Base-by-base conservation (phyloP, 2,329 filamentous ascomycete species). In the Fusarium lyarnte region DNA sequence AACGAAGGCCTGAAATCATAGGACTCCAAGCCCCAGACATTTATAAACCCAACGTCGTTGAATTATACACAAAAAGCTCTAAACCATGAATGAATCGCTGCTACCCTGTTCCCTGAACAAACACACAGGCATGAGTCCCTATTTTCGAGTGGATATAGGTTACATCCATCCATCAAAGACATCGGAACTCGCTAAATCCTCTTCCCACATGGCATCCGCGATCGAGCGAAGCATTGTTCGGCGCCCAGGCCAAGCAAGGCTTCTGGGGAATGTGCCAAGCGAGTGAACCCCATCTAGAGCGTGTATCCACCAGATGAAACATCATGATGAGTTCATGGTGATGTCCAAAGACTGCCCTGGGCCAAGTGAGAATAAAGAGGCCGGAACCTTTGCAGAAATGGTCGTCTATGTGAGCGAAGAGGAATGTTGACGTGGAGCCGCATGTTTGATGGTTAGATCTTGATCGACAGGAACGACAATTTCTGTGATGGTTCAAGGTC, bases 161-260 rank as follows among this genome's bases (percentile, higher is more conserved):
- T 49, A 41, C 27, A 66, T 46, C 23, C 46, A 41, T 27, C 19
- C 31, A 46, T 16, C 38, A 21, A 33, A 47, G 38, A 63, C 21
- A 41, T 17, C 23, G 13, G 13, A n/a, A 66, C n/a, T 47, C 54
- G 63, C 63, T 67, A 47, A 35, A 52, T 27, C 25, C 35, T 41
- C 43, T 33, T 45, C 27, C 33, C 41, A 58, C 39, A 62, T 58
- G 58, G 33, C 42, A 41, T 57, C 36, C 38, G 49, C 31, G 42
- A 39, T 47, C 6, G 29, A 29, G 39, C 17, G 25, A 38, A 38
- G 41, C 54, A 57, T 53, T 53, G 12, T 6, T 33, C 12, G 41
- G 10, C 64, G 64, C 64, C 67, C 17, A 61, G 41, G 41, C 64
- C 63, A 67, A 45, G 31, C 25, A 23, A 36, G 8, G 19, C 23